These are phyloP conservation scores for Fusarium hainanense DNA, from an alignment of 2,329 filamentous ascomycete genomes.

Conservation along the genomic window DNA sequence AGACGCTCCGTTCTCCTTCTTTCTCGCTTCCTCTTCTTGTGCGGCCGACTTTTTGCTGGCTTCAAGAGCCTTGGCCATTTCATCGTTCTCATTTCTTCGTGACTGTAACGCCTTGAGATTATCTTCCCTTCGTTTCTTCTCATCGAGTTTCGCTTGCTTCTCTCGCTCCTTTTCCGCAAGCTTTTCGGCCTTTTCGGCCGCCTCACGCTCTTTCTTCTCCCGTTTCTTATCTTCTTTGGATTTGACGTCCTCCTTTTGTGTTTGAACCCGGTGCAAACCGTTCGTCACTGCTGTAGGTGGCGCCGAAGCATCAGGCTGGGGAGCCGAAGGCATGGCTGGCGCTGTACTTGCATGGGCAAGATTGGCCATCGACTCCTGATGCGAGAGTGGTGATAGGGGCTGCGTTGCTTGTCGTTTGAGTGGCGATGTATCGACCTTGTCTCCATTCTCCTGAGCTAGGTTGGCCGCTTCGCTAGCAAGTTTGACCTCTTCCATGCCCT, in stretches of 20 bases:
- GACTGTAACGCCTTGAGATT: conserved; percentile 64
- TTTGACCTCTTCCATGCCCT: conserved; percentile 73
- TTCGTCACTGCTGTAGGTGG: conserved; percentile 31
- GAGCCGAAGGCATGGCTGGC: conserved; percentile 53
- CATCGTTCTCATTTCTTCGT: conserved; percentile 68
- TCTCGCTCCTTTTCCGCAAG: conserved; percentile 56
- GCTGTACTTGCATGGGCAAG: conserved; percentile 76
- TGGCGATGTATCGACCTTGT: conserved; percentile 56
- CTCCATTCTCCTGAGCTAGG: conserved; percentile 61
- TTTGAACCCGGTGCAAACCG: conserved; percentile 38
- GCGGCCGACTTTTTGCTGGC: conserved; percentile 72
- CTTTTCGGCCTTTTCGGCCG: conserved; percentile 67
- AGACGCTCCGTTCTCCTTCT: conserved; percentile 54
- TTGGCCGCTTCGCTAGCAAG: conserved; percentile 68
- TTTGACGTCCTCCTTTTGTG: conserved; percentile 49
- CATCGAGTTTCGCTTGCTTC: conserved; percentile 58
- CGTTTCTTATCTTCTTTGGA: conserved; percentile 72
- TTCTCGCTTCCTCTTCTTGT: conserved; percentile 60
- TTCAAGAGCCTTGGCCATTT: conserved; percentile 72
- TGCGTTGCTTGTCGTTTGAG: conserved; percentile 64
- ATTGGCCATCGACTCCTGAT: conserved; percentile 65
- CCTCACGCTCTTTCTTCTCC: conserved; percentile 75
- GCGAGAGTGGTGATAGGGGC: conserved; percentile 58
- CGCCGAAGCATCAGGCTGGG: conserved; percentile 27
- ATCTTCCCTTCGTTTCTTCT: conserved; percentile 59